phyloP scores from a whole-genome alignment of 495 filamentous ascomycete genomes.

The Opeltia flavorubescens region DNA sequence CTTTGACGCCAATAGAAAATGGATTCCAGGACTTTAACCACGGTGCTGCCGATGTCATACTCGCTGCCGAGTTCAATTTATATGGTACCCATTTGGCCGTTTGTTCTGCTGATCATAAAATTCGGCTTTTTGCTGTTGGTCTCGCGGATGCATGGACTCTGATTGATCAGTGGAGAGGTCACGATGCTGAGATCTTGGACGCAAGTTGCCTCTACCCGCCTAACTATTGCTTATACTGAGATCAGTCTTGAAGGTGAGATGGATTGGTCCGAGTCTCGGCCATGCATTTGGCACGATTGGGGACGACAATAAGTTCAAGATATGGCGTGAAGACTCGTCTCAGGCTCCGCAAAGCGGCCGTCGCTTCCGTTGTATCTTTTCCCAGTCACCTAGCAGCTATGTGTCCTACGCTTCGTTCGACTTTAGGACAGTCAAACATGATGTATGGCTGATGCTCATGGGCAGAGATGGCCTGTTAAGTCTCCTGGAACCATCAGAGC shows the following conservation, averaged over 20 bases:
- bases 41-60: conserved; percentile 41
- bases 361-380: conserved; percentile 57
- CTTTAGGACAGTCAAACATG: conserved; percentile 58
- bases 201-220: conserved; percentile 30
- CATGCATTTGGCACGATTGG: conserved; percentile 56
- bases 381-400: conserved; percentile 39
- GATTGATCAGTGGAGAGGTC: conserved; percentile 79
- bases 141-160: conserved; percentile 64
- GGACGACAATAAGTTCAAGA: conserved; percentile 72
- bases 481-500: conserved; percentile 73
- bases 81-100: conserved; percentile 86
- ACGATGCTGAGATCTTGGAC: conserved; percentile 83
- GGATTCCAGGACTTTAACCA: conserved; percentile 56
- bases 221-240: conserved; percentile 3
- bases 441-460: conserved; percentile 72
- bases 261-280: conserved; percentile 52
- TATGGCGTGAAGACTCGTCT: conserved; percentile 79
- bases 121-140: conserved; percentile 79
- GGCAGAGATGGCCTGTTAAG: conserved; percentile 66
- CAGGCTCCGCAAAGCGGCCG: conserved; percentile 54
- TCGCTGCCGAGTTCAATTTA: conserved; percentile 46
- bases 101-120: conserved; percentile 80
- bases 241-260: conserved; percentile 51
- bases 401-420: conserved; percentile 64
- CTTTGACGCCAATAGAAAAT: too few relatives aligned